Percentiles rank a stretch among this genome's conserved stretches.
Evolutionary conservation across 495 filamentous ascomycete species (phyloP).

Genomic region (Penicillium bovifimosum): DNA sequence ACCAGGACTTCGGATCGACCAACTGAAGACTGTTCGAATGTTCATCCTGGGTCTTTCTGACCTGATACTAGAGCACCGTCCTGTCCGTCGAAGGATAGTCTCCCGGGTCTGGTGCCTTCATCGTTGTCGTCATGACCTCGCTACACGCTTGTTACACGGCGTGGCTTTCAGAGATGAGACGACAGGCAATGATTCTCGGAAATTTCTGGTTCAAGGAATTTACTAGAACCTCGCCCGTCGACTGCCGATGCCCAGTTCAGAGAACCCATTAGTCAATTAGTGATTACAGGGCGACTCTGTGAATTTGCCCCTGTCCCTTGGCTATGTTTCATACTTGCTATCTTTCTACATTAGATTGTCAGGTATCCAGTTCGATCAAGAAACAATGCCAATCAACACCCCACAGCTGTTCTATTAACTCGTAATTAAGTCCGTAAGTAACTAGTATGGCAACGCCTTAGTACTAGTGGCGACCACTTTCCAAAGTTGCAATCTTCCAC

Average conservation of each 20-base stretch:
- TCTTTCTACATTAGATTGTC: conserved; percentile 11
- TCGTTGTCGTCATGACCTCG: conserved; percentile 10
- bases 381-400: conserved; percentile 15
- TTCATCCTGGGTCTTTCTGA: conserved; percentile 6
- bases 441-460: no score
- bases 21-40: conserved; percentile 8
- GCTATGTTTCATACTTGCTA: conserved; percentile 17
- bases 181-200: conserved; percentile 5
- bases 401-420: neutral
- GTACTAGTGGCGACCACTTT: neutral
- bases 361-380: conserved; percentile 10
- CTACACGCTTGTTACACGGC: neutral
- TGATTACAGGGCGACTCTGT: conserved; percentile 14
- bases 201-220: conserved; percentile 1
- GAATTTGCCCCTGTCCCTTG: conserved; percentile 11
- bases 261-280: conserved; percentile 8
- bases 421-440: no score
- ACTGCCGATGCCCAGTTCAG: conserved; percentile 9
- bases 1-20: conserved; percentile 16
- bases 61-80: conserved; percentile 6
- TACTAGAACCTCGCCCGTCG: conserved; percentile 6
- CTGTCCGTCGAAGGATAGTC: conserved; percentile 2
- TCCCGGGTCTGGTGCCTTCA: conserved; percentile 8
- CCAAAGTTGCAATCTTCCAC: neutral
- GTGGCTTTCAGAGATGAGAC: conserved; percentile 6